Evolutionary conservation across 2,329 filamentous ascomycete species (phyloP).

Genomic region (Aspergillus quadrilineatus): DNA sequence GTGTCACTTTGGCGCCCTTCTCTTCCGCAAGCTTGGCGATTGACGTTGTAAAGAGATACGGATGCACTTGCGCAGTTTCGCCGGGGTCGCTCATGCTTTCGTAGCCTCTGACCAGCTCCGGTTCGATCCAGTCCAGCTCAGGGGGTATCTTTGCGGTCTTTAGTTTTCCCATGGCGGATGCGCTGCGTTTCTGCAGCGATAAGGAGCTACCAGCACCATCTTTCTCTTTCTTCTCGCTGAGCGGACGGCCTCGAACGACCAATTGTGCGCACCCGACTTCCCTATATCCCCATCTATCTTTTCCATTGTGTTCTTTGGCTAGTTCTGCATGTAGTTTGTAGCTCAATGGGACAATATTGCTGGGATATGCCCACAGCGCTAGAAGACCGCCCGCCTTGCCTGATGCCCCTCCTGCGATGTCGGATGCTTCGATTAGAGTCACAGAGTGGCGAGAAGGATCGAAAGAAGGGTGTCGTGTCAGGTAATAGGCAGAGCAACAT

Average conservation of each 20-base stretch:
- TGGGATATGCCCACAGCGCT: constrained; percentile 87
- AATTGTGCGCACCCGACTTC: constrained; percentile 71
- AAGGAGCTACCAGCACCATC: constrained; percentile 39
- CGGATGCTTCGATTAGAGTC: constrained; percentile 80
- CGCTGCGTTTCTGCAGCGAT: constrained; percentile 57
- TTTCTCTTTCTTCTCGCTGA: constrained; percentile 35
- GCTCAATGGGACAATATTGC: constrained; percentile 77
- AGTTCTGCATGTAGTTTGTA: constrained; percentile 81
- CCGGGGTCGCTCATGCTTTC: constrained; percentile 77
- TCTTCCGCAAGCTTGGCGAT: constrained; percentile 76
- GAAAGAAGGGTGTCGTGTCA: constrained; percentile 82
- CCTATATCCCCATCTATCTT: constrained; percentile 81
- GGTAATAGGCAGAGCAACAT: constrained; percentile 83
- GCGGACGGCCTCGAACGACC: constrained; percentile 50
- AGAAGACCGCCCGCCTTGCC: constrained; percentile 92
- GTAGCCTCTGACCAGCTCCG: constrained; percentile 66
- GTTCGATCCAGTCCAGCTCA: constrained; percentile 82
- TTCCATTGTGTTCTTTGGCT: constrained; percentile 78
- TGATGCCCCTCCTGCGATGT: constrained; percentile 85
- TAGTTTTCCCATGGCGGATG: constrained; percentile 51
- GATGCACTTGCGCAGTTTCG: constrained; percentile 92
- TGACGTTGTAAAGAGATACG: constrained; percentile 80
- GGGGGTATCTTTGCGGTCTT: constrained; percentile 64
- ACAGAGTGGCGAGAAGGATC: constrained; percentile 72
- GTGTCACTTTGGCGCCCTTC: constrained; percentile 65